Evolutionary conservation across 2,329 filamentous ascomycete genomes (phyloP).

Genomic region (Ophidiomyces ophidiicola): DNA sequence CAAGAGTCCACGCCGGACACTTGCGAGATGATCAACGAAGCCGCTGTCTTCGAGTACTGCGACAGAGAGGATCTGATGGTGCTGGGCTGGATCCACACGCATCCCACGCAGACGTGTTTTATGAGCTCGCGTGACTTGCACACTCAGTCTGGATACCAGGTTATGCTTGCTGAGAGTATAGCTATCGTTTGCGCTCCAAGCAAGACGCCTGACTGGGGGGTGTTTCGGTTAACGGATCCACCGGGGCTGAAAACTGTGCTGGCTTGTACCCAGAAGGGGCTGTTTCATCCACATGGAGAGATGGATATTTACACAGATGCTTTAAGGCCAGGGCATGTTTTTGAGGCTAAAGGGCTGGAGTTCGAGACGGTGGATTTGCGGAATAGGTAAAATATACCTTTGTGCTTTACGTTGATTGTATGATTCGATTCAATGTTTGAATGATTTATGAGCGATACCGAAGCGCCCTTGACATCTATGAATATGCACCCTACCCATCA

Average conservation of each 20-base stretch:
- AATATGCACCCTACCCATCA: no score
- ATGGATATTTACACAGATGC: constrained; percentile 69
- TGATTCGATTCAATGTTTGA: background rate
- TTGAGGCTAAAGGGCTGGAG: constrained; percentile 53
- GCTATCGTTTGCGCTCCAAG: constrained; percentile 91
- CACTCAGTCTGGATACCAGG: constrained; percentile 86
- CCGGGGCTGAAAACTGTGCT: constrained; percentile 79
- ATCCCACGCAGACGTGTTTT: constrained; percentile 92
- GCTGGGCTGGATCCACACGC: constrained; percentile 95
- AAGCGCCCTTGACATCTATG: no score
- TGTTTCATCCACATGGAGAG: constrained; percentile 69
- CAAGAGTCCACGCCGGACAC: constrained; percentile 85
- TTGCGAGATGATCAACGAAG: constrained; percentile 85
- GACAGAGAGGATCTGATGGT: constrained; percentile 72
- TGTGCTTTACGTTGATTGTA: background rate
- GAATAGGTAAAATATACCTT: background rate
- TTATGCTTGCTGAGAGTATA: constrained; percentile 92
- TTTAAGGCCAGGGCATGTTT: constrained; percentile 56
- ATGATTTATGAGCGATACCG: background rate
- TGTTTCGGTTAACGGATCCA: constrained; percentile 86
- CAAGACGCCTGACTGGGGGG: constrained; percentile 63
- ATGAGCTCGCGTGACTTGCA: constrained; percentile 92
- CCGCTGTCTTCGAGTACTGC: constrained; percentile 76
- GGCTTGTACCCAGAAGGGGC: constrained; percentile 60
- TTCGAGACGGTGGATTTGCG: constrained; percentile 56